phyloP scores from a whole-genome alignment of 148 eudicot genomes.

The Diospyros kaki region DNA sequence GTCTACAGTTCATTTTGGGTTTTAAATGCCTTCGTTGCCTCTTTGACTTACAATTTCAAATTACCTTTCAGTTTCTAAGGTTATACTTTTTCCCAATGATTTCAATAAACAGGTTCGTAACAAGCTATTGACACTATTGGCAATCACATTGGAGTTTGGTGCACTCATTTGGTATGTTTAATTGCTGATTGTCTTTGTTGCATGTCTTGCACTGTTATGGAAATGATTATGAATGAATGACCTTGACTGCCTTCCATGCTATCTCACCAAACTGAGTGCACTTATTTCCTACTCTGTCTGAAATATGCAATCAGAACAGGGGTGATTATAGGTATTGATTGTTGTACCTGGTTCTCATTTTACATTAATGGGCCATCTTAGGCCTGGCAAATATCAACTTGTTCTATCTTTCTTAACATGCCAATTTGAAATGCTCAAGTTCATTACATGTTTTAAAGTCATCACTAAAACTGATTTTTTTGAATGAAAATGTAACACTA shows the following conservation, averaged over 20 bases:
- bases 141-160: slow-evolving; percentile 75
- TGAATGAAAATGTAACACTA: too few relatives aligned
- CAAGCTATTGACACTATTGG: slow-evolving; percentile 89
- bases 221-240: slow-evolving; percentile 5
- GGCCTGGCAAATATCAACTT: not conserved
- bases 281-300: not conserved
- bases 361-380: not conserved
- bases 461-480: too few relatives aligned
- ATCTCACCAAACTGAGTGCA: not conserved
- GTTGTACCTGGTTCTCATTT: not conserved
- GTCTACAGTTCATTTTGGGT: slow-evolving; percentile 17
- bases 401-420: not conserved
- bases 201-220: slow-evolving; percentile 3
- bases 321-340: not conserved
- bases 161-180: slow-evolving; percentile 70
- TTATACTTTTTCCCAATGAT: slow-evolving; percentile 8
- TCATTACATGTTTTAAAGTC: too few relatives aligned
- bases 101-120: slow-evolving; percentile 58
- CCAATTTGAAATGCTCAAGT: not conserved
- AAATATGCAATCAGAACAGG: not conserved
- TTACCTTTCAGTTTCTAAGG: slow-evolving; percentile 7
- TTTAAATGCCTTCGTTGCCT: not conserved
- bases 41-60: not conserved
- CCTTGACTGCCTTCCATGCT: not conserved
- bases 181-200: not conserved